These are phyloP conservation scores for Triticum turgidum DNA, from an alignment of 176 grass and related monocot genomes.

Conservation along the genomic window DNA sequence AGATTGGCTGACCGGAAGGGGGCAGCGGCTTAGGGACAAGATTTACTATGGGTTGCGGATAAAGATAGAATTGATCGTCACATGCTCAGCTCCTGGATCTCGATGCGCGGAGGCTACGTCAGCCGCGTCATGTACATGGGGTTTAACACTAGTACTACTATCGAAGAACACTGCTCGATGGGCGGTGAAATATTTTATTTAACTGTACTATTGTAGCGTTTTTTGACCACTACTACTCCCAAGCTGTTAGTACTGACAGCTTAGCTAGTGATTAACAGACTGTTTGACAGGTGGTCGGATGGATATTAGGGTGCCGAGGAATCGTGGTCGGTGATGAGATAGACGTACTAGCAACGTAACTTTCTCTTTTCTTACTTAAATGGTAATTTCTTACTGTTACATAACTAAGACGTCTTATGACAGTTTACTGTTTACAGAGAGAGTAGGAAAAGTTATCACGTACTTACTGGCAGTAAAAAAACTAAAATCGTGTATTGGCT, in stretches of 20 bases:
- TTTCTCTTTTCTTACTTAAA: too few species aligned
- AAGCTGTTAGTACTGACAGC: background rate
- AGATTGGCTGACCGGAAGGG: background rate
- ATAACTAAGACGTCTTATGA: too few species aligned
- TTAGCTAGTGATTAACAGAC: background rate
- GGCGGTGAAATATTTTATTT: background rate
- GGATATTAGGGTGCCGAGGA: background rate
- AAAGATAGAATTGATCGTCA: conserved; percentile 41
- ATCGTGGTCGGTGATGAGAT: background rate
- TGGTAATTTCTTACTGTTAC: background rate
- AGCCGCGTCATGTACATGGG: background rate
- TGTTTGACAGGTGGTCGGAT: background rate
- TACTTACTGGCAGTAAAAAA: too few species aligned
- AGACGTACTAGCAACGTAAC: background rate
- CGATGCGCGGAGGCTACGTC: conserved; percentile 1
- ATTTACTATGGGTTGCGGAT: conserved; percentile 22
- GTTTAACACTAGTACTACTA: too few species aligned
- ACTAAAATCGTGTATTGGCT: too few species aligned
- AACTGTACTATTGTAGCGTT: too few species aligned
- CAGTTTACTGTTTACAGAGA: too few species aligned
- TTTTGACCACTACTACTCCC: background rate
- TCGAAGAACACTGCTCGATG: background rate
- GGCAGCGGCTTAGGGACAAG: conserved; percentile 6
- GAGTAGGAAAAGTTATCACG: too few species aligned
- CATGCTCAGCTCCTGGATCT: conserved; percentile 4